These are phyloP conservation scores for Iodosphaeria phyllophila DNA, from an alignment of 2,329 filamentous ascomycete genomes.

Conservation along the genomic window DNA sequence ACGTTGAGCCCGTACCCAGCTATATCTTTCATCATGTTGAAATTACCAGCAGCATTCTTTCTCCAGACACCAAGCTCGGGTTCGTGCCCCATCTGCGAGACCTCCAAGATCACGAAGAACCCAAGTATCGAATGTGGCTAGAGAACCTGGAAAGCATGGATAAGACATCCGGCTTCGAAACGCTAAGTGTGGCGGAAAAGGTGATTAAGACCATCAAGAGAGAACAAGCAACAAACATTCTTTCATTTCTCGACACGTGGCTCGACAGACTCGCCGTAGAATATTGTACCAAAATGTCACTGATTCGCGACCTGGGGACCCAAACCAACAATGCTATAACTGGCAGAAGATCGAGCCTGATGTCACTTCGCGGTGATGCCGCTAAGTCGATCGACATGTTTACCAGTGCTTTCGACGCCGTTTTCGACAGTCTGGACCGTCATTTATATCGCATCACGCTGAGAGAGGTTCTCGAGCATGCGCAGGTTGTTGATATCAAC, in stretches of 20 bases:
- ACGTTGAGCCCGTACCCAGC: slow-evolving; percentile 31
- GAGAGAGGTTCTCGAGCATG: slow-evolving; percentile 31
- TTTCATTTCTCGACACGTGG: slow-evolving; percentile 35
- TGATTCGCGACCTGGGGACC: slow-evolving; percentile 33
- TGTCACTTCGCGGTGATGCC: slow-evolving; percentile 26
- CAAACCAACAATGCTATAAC: slow-evolving; percentile 28
- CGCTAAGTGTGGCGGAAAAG: slow-evolving; percentile 31
- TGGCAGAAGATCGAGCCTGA: slow-evolving; percentile 31
- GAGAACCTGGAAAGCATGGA: slow-evolving; percentile 38
- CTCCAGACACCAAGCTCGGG: slow-evolving; percentile 39
- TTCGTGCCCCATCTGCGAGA: slow-evolving; percentile 41
- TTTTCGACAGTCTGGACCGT: slow-evolving; percentile 24
- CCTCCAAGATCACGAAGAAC: slow-evolving; percentile 34
- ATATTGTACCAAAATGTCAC: slow-evolving; percentile 29
- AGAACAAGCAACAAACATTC: slow-evolving; percentile 30
- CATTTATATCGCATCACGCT: slow-evolving; percentile 27
- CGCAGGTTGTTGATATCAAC: slow-evolving; percentile 32
- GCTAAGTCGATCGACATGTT: slow-evolving; percentile 28
- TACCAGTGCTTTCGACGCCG: slow-evolving; percentile 34
- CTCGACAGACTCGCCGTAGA: slow-evolving; percentile 28
- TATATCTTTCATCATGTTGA: slow-evolving; percentile 42
- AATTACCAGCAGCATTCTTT: slow-evolving; percentile 38
- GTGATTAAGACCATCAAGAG: slow-evolving; percentile 26
- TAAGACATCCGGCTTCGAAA: slow-evolving; percentile 35
- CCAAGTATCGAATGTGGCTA: slow-evolving; percentile 35